Percentiles rank a stretch among this genome's conserved stretches.
Conservation (phyloP, 768 basidiomycete species). For the Chlorophyllum brunneum region DNA sequence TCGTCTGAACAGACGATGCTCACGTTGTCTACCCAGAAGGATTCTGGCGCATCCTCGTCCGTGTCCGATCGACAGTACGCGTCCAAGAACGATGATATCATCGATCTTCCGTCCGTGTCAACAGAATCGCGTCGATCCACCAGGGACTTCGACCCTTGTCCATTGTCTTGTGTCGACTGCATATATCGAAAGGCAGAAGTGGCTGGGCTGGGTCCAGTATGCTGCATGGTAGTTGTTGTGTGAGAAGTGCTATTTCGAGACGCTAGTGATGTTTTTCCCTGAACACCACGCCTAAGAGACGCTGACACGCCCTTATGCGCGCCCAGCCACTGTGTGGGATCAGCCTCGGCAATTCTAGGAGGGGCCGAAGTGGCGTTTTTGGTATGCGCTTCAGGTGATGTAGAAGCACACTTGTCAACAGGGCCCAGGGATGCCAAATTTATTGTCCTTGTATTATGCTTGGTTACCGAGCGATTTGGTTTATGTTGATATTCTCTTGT, state of each 20-base stretch:
- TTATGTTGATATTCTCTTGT: neutral
- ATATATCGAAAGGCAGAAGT: neutral
- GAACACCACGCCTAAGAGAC: neutral
- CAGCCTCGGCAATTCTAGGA: neutral
- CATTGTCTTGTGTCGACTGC: neutral
- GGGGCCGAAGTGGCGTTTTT: neutral
- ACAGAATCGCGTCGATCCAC: neutral
- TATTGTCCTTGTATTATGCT: neutral
- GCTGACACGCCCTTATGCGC: neutral
- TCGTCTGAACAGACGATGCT: neutral
- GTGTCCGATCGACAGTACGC: conserved; percentile 6
- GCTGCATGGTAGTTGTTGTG: neutral
- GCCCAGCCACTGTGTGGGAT: neutral
- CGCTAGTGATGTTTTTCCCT: neutral
- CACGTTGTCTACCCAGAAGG: neutral
- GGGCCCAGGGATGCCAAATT: neutral
- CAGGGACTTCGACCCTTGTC: neutral
- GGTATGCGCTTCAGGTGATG: neutral
- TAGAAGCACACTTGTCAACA: neutral
- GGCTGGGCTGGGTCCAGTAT: neutral
- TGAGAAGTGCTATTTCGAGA: neutral
- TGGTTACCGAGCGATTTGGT: neutral
- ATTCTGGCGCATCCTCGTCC: neutral
- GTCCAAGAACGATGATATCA: conserved; percentile 9
- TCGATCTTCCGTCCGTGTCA: neutral